These are phyloP conservation scores for Rhodotorula sp. DNA, from an alignment of 1,284 basidiomycete species.

Conservation along the genomic window DNA sequence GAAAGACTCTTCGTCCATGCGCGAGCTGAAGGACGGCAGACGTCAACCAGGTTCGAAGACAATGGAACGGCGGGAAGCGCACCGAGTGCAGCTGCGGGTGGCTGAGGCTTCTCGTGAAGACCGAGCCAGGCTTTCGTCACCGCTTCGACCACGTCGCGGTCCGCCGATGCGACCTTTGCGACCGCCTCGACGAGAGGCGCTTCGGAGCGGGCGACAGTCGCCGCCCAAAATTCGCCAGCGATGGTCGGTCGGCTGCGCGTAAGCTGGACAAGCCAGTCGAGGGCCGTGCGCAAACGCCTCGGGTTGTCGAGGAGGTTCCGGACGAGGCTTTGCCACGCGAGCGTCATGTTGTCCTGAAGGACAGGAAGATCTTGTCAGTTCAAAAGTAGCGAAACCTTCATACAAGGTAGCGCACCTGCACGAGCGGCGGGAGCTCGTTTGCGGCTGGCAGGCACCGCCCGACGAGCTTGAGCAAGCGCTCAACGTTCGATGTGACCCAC, in stretches of 20 bases:
- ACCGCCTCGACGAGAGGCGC: background rate
- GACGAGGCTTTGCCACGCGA: slow-evolving; percentile 13
- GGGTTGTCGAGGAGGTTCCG: background rate
- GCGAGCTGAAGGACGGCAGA: background rate
- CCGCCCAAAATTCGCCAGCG: slow-evolving; percentile 2
- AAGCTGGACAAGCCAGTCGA: slow-evolving; percentile 9
- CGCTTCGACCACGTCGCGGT: background rate
- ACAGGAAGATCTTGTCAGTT: background rate
- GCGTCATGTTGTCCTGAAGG: background rate
- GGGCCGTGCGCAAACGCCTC: background rate
- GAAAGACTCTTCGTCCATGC: background rate
- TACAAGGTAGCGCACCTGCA: background rate
- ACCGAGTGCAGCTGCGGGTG: background rate
- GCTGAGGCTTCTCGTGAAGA: background rate
- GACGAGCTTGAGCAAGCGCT: slow-evolving; percentile 12
- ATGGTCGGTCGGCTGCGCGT: background rate
- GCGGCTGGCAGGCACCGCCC: background rate
- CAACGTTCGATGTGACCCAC: slow-evolving; percentile 17
- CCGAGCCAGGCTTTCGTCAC: background rate
- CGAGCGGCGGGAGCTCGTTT: background rate
- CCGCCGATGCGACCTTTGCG: background rate
- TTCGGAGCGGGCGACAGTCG: background rate
- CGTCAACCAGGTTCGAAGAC: background rate
- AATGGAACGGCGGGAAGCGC: background rate
- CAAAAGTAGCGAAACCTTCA: too few species aligned